A percentile compares a stretch with the other conserved stretches of the same genome.
Conservation (phyloP, 306 rosid species). For the Alnus glutinosa region DNA sequence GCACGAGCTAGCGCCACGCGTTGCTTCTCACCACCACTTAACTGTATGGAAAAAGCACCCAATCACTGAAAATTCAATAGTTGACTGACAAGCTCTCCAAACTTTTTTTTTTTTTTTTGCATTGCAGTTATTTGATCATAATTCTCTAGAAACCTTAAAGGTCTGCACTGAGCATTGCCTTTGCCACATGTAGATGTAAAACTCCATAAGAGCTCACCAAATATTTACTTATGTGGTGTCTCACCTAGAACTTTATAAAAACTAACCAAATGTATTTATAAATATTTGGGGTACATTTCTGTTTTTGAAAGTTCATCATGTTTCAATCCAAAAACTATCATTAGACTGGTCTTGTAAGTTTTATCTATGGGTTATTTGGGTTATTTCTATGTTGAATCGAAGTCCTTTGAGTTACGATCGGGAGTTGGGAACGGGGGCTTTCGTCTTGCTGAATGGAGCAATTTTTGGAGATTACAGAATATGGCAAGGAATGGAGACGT, state of each 20-base stretch:
- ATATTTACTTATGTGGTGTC: not conserved
- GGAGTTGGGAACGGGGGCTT: too few relatives aligned
- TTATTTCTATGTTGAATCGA: too few relatives aligned
- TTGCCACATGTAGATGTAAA: slow-evolving; percentile 7
- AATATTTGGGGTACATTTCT: too few relatives aligned
- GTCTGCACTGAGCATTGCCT: slow-evolving; percentile 11
- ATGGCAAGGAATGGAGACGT: too few relatives aligned
- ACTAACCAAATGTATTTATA: too few relatives aligned
- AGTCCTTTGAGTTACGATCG: too few relatives aligned
- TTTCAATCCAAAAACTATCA: too few relatives aligned
- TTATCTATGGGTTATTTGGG: too few relatives aligned
- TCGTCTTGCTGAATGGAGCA: too few relatives aligned
- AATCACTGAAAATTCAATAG: slow-evolving; percentile 22
- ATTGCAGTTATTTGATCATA: not conserved
- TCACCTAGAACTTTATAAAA: not conserved
- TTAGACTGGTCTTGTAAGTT: too few relatives aligned
- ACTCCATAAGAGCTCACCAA: slow-evolving; percentile 3
- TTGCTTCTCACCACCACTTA: slow-evolving; percentile 98
- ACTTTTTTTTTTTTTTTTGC: not conserved
- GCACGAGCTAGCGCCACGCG: slow-evolving; percentile 98
- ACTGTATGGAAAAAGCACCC: slow-evolving; percentile 48
- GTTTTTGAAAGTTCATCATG: too few relatives aligned
- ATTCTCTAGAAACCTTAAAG: not conserved
- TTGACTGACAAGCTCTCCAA: not conserved
- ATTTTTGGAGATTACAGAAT: too few relatives aligned